These are phyloP conservation scores for Senna siamea DNA, from an alignment of 306 rosid species.

Conservation along the genomic window DNA sequence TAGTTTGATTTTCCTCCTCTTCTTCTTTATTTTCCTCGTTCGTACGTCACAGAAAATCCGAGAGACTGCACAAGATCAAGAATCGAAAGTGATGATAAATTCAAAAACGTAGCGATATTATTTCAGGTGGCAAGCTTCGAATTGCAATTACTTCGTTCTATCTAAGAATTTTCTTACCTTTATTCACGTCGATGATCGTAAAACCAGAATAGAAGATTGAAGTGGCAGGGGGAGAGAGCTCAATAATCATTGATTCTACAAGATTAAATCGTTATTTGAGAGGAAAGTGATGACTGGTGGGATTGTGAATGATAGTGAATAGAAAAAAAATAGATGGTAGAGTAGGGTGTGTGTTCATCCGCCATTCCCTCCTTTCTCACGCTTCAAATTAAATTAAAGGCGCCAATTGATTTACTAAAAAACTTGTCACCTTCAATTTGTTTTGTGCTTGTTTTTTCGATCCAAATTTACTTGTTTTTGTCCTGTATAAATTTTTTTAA, in stretches of 20 bases:
- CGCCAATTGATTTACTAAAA: conserved; percentile 5
- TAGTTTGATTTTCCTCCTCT: background rate
- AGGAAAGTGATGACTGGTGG: background rate
- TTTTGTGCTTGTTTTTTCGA: too few species aligned
- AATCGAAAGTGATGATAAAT: background rate
- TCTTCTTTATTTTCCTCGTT: background rate
- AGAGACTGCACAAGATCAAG: background rate
- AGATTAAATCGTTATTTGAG: background rate
- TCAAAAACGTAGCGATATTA: background rate
- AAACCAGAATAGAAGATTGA: background rate
- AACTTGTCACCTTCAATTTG: background rate
- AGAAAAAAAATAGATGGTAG: background rate
- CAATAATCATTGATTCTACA: background rate
- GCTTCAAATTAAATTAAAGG: background rate
- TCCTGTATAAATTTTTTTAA: too few species aligned
- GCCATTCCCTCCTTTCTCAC: background rate
- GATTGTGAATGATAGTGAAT: background rate
- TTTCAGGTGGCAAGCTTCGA: background rate
- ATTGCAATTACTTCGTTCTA: background rate
- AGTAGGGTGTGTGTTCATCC: background rate
- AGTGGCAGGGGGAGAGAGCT: background rate
- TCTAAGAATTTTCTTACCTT: background rate
- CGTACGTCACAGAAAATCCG: background rate
- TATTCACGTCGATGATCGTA: background rate
- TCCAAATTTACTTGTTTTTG: too few species aligned